phyloP scores from a whole-genome alignment of 208 protist species.

The Phytomonas sp. region DNA sequence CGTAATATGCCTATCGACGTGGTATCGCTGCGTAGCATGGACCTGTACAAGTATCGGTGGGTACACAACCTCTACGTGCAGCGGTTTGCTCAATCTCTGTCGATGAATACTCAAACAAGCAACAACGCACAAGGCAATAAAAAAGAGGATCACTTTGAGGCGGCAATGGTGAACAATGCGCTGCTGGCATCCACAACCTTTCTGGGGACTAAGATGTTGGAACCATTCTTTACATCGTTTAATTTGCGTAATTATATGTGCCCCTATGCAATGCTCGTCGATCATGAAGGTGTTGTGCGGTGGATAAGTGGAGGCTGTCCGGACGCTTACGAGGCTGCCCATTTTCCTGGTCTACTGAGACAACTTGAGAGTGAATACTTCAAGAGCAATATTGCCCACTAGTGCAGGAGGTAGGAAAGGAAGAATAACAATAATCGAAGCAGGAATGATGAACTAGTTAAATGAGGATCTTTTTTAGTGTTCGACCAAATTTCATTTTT shows the following conservation, averaged over 20 bases:
- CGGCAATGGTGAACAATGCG: constrained; percentile 13
- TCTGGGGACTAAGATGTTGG: constrained; percentile 62
- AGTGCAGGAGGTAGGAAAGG: not conserved
- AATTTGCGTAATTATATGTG: constrained; percentile 79
- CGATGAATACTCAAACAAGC: not conserved
- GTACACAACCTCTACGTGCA: constrained; percentile 69
- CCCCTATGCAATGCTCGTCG: constrained; percentile 75
- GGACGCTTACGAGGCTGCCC: constrained; percentile 55
- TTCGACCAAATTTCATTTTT: not conserved
- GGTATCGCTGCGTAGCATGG: constrained; percentile 67
- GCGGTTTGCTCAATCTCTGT: constrained; percentile 58
- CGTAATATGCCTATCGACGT: constrained; percentile 63
- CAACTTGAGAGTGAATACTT: constrained; percentile 78
- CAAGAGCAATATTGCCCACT: constrained; percentile 8
- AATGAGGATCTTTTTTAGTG: not conserved
- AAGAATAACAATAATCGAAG: not conserved
- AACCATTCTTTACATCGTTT: constrained; percentile 59
- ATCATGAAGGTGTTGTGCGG: constrained; percentile 69
- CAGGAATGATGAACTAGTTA: not conserved
- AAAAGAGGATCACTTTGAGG: constrained; percentile 7
- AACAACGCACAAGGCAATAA: constrained; percentile 3
- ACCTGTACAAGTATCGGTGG: constrained; percentile 77
- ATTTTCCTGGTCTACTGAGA: constrained; percentile 49
- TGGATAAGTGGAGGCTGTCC: constrained; percentile 78
- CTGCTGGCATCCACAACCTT: constrained; percentile 64